These are phyloP conservation scores for Pachyrhizus erosus DNA, from an alignment of 306 rosid genomes.

Conservation along the genomic window DNA sequence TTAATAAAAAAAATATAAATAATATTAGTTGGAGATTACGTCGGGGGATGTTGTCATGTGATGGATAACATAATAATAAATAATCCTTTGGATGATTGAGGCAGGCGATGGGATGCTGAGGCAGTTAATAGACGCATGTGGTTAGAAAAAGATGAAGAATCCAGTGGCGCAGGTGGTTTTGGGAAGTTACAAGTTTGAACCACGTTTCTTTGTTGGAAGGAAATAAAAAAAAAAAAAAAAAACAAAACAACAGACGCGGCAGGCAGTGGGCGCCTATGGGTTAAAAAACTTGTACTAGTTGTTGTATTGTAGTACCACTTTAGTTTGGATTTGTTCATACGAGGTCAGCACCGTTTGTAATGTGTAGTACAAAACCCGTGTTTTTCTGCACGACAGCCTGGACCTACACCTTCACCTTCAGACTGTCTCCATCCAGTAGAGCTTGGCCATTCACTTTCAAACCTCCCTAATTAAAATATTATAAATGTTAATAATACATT, in stretches of 20 bases:
- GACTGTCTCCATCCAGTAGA: neutral
- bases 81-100: neutral
- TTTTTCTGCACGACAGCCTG: neutral
- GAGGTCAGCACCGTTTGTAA: neutral
- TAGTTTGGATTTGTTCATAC: neutral
- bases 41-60: neutral
- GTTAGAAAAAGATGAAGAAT: neutral
- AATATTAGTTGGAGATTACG: neutral
- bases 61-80: neutral
- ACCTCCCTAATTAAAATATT: too few species aligned
- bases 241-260: constrained; percentile 18
- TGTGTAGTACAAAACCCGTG: neutral
- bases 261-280: constrained; percentile 34
- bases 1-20: neutral
- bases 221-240: neutral
- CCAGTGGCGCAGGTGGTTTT: constrained; percentile 39
- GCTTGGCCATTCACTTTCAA: too few species aligned
- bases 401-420: neutral
- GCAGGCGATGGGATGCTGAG: neutral
- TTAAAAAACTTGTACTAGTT: constrained; percentile 1
- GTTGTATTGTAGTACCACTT: neutral
- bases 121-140: neutral
- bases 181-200: neutral
- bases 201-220: neutral
- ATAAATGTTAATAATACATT: too few species aligned